phyloP scores from a whole-genome alignment of 768 basidiomycete species.

The Boletus patriciae region DNA sequence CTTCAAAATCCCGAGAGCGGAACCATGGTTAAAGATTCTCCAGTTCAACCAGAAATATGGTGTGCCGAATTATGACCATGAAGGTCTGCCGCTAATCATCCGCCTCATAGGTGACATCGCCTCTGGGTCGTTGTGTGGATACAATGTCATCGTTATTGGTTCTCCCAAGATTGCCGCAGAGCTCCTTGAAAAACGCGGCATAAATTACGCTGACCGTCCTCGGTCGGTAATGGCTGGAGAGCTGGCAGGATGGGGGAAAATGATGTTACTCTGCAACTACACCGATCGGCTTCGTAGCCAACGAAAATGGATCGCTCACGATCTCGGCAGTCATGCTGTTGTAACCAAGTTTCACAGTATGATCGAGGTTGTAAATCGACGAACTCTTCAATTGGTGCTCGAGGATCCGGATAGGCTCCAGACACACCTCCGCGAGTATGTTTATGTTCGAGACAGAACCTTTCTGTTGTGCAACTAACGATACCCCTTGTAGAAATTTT shows the following conservation, averaged over 20 bases:
- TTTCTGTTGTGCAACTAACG: not conserved
- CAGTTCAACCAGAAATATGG: slow-evolving; percentile 12
- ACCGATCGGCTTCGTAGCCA: slow-evolving; percentile 8
- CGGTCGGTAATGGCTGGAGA: slow-evolving; percentile 19
- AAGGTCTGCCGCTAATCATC: not conserved
- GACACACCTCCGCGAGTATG: slow-evolving; percentile 17
- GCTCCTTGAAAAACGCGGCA: slow-evolving; percentile 45
- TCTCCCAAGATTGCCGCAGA: slow-evolving; percentile 42
- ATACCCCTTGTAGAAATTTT: slow-evolving; percentile 1
- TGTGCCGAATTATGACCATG: not conserved
- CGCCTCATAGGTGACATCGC: slow-evolving; percentile 11
- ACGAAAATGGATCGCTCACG: slow-evolving; percentile 18
- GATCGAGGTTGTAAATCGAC: slow-evolving; percentile 20
- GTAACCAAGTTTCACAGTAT: slow-evolving; percentile 14
- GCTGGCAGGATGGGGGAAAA: slow-evolving; percentile 18
- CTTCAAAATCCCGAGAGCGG: slow-evolving; percentile 1
- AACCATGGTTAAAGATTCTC: slow-evolving; percentile 10
- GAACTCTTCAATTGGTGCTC: slow-evolving; percentile 11
- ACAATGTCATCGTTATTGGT: slow-evolving; percentile 45
- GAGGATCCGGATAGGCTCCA: slow-evolving; percentile 7
- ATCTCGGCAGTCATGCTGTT: slow-evolving; percentile 9
- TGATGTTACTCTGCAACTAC: slow-evolving; percentile 12
- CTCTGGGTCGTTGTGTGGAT: slow-evolving; percentile 5
- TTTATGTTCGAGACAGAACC: not conserved
- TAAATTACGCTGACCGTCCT: slow-evolving; percentile 39